Evolutionary conservation across 257 asterid species (phyloP).

Genomic region (Fraxinus americana): DNA sequence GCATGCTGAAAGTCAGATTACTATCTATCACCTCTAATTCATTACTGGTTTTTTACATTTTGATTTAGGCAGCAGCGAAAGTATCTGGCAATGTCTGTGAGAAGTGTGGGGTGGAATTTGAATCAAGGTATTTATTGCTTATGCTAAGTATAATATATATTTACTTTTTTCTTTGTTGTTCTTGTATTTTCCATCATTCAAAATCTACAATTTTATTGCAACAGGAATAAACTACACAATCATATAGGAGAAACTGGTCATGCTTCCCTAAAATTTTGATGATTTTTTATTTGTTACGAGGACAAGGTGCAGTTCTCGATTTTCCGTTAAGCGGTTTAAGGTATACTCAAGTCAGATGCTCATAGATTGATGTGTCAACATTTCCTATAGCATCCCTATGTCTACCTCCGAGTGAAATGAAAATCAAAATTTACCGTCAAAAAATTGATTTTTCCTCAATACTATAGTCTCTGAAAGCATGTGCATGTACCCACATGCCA

Average conservation of each 20-base stretch:
- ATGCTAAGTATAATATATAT: constrained; percentile 5
- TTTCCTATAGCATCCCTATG: neutral
- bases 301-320: neutral
- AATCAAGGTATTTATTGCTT: constrained; percentile 53
- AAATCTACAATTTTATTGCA: constrained; percentile 11
- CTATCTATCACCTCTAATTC: constrained; percentile 16
- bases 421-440: neutral
- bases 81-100: constrained; percentile 58
- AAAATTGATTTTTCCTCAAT: neutral
- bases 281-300: constrained; percentile 29
- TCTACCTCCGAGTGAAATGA: constrained; percentile 14
- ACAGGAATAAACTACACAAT: constrained; percentile 78
- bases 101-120: constrained; percentile 80
- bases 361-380: constrained; percentile 2
- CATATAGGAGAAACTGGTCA: constrained; percentile 88
- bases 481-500: constrained; percentile 1
- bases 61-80: constrained; percentile 46
- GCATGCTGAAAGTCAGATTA: neutral
- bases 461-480: neutral
- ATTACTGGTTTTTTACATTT: neutral
- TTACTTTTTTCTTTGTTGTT: constrained; percentile 13
- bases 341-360: neutral
- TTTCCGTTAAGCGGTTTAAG: neutral
- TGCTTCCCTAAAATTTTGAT: constrained; percentile 58
- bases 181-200: neutral